These are phyloP conservation scores for Boletus pseudopeckii DNA, from an alignment of 768 basidiomycete genomes.

Conservation along the genomic window DNA sequence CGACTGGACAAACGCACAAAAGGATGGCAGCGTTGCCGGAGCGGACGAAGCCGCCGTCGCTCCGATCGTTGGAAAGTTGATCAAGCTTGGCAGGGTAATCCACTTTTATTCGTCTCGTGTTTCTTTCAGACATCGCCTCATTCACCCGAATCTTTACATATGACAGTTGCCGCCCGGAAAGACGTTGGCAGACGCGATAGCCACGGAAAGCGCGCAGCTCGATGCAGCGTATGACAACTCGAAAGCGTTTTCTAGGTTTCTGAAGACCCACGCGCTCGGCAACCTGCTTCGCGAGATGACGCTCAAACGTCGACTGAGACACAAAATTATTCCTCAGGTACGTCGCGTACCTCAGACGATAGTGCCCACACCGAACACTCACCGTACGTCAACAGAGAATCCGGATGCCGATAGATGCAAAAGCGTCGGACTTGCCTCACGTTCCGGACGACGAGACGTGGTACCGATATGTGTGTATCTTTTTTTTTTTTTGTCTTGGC, in stretches of 20 bases:
- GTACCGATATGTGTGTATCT: conserved; percentile 30
- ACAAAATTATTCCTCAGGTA: conserved; percentile 41
- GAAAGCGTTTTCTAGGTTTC: conserved; percentile 31
- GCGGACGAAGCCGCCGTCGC: conserved; percentile 12
- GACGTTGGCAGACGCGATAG: conserved; percentile 2
- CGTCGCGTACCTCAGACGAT: conserved; percentile 18
- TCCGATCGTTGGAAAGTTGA: conserved; percentile 13
- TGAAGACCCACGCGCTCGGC: conserved; percentile 26
- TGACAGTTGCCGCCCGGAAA: conserved; percentile 15
- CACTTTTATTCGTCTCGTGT: neutral
- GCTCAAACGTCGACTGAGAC: conserved; percentile 25
- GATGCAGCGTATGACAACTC: conserved; percentile 41
- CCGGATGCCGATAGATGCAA: conserved; percentile 28
- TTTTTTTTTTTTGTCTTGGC: neutral
- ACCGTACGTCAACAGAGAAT: conserved; percentile 10
- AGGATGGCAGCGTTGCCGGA: conserved; percentile 7
- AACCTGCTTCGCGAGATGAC: conserved; percentile 15
- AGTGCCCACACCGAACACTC: no score
- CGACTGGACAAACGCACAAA: conserved; percentile 34
- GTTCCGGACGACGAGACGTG: conserved; percentile 35
- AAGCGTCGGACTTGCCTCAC: conserved; percentile 32
- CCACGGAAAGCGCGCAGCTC: conserved; percentile 2
- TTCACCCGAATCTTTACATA: neutral
- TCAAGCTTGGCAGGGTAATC: conserved; percentile 21
- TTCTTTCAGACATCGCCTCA: neutral